Evolutionary conservation across 2,329 filamentous ascomycete species (phyloP).

Genomic region (Fonsecaea erecta): DNA sequence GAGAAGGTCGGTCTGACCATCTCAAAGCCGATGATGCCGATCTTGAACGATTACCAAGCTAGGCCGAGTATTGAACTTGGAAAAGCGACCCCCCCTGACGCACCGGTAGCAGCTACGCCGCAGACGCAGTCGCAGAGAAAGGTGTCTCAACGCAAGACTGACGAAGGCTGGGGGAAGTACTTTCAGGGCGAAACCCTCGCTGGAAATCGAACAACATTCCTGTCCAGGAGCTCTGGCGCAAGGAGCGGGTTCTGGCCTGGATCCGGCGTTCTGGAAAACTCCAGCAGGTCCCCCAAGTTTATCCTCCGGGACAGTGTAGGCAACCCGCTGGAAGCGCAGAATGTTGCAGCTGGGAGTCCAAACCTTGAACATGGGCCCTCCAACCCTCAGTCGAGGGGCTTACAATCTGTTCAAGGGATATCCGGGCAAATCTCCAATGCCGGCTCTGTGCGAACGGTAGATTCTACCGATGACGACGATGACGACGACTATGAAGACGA

Average conservation of each 20-base stretch:
- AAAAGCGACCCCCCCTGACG: conserved; percentile 26
- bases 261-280: conserved; percentile 40
- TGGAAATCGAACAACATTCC: conserved; percentile 28
- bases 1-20: conserved; percentile 33
- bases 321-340: conserved; percentile 46
- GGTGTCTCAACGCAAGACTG: conserved; percentile 47
- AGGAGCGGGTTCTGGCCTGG: conserved; percentile 50
- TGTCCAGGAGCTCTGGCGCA: conserved; percentile 23
- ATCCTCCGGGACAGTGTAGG: conserved; percentile 37
- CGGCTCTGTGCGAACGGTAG: conserved; percentile 47
- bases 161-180: conserved; percentile 57
- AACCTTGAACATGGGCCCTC: conserved; percentile 45
- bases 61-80: conserved; percentile 36
- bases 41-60: conserved; percentile 34
- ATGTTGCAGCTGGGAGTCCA: conserved; percentile 50
- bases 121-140: conserved; percentile 21
- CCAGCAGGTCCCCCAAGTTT: conserved; percentile 45
- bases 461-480: conserved; percentile 45
- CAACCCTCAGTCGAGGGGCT: conserved; percentile 39
- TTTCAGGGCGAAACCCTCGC: conserved; percentile 46
- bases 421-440: conserved; percentile 51
- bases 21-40: conserved; percentile 38
- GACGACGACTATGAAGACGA: conserved; percentile 41
- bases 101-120: conserved; percentile 21
- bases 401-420: conserved; percentile 47